Evolutionary conservation across 2,329 filamentous ascomycete genomes (phyloP), one percentile per base, ranked within the genome.

Genomic region (Coleophoma eucalyptorum): DNA sequence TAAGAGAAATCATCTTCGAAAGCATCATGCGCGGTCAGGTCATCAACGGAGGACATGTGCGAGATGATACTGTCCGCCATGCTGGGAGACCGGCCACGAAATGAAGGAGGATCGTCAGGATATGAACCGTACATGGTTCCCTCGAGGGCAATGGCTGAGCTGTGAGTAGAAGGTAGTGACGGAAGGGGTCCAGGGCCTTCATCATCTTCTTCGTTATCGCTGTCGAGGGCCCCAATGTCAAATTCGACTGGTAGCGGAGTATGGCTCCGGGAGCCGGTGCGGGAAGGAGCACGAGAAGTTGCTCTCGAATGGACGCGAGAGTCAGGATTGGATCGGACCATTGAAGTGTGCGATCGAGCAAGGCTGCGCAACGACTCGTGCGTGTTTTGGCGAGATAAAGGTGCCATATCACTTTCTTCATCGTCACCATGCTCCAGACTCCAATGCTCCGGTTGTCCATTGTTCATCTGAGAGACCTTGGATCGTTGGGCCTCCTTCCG

Each of bases 1-100:
- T 94, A 96, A 34, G 88, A 90, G 67, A 90, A 90, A 66, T 97
- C 92, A 60, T 96, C 90, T 34, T 90, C 87, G 53, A 90, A 84
- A 2, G 82, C 76, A 55, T 87, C 83, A 55, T 88, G 83, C 41
- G 75, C 76, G 8, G 71, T 65, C 58, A 78, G 79, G 62, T 75
- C 81, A 62, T 86, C 82, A 35, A 86, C 69, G 1, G 81, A 83
- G 3, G 83, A 86, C 78, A 86, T 83, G 69, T 85, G 77, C 46
- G 87, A 82, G 61, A 87, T 83, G 62, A 84, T 82, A 53, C 89
- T 94, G 48, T 89, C 90, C 4, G 88, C 84, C 70, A 92, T 81
- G 65, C 91, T 96, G 33, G 90, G 87, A 4, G 89, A 89, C 46
- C 90, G 81, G 41, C 82, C 83, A 40, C 85, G 81, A 47, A 79